phyloP scores from a whole-genome alignment of 192 early-diverging fungal species.

The Entomortierella chlamydospora region DNA sequence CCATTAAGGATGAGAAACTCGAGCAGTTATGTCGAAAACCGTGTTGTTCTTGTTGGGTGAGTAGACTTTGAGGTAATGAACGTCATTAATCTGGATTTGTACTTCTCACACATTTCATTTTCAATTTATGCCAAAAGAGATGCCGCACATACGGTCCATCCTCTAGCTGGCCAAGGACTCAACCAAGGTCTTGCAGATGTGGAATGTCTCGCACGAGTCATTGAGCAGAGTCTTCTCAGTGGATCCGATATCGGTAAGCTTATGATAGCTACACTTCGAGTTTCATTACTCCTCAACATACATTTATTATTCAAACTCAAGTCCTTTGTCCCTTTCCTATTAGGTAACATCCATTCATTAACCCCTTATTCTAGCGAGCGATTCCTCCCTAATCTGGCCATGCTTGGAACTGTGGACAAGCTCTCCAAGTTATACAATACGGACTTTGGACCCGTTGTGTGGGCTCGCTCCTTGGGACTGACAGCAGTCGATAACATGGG shows the following conservation, averaged over 20 bases:
- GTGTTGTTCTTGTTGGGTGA: constrained; percentile 90
- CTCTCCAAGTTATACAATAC: constrained; percentile 83
- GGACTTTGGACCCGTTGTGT: constrained; percentile 68
- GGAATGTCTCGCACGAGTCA: constrained; percentile 69
- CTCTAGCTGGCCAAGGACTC: constrained; percentile 95
- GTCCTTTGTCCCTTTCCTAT: neutral
- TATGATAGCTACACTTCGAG: neutral
- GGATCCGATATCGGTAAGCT: constrained; percentile 85
- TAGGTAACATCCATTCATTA: constrained; percentile 77
- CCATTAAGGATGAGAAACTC: constrained; percentile 88
- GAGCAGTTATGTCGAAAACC: constrained; percentile 76
- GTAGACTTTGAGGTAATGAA: neutral
- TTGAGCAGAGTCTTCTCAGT: constrained; percentile 71
- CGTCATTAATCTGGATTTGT: neutral
- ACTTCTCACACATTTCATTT: constrained; percentile 1
- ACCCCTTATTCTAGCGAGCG: constrained; percentile 83
- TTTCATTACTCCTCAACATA: neutral
- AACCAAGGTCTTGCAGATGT: constrained; percentile 95
- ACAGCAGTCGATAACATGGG: constrained; percentile 74
- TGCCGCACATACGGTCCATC: constrained; percentile 96
- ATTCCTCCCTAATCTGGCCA: constrained; percentile 84
- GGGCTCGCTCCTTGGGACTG: constrained; percentile 79
- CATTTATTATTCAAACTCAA: neutral
- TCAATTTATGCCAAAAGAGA: constrained; percentile 64
- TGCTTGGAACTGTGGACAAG: constrained; percentile 87